Evolutionary conservation across 345 rosid species (phyloP), one percentile per base, ranked within the genome.

Genomic region (Nasturtium officinale): DNA sequence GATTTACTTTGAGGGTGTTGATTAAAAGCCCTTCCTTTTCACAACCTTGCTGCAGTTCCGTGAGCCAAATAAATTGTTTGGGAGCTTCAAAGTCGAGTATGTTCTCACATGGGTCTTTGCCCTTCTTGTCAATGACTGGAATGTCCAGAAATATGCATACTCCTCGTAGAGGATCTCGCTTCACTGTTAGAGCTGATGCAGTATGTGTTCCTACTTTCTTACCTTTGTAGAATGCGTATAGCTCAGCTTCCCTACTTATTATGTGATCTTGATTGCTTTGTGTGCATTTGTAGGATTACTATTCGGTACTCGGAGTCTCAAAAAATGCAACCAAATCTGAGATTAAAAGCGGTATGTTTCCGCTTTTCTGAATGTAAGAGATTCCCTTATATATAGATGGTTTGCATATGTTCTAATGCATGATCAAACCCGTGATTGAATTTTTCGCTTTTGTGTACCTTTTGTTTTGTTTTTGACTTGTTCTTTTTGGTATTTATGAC

Each of bases 281-380:
- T 61, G 30, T 45, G 45, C 28, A 26, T 13, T 29, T 15, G 56
- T 90, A 90, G 97, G 96, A 94, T 80, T 94, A 37, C 76, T 94
- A 94, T 88, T 83, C 97, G 53, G 83, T 89, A 6, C 97, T 94
- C 30, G 96, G 97, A 57, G 98, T 94, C 58, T 94, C 98, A 17
- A 91, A 79, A 82, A 90, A 83, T 81, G 89, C 97, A 62, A 90
- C 83, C 81, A 94, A 93, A 85, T 51, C 98, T 69, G 98, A 93
- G 75, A 93, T 93, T 51, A 93, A 93, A 82, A 93, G 92, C 17
- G 90, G 98, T 93, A 85, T 6, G 89, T 37, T n/a, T 64, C 16
- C 0, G 0, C 42, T 52, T 29, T 46, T 43, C 47, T 61, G n/a
- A 33, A 26, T 33, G 42, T 33, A 13, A 54, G 65, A 65, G 3